Base-by-base conservation (phyloP, 1,284 basidiomycete species). In the Cryptococcus sp. region DNA sequence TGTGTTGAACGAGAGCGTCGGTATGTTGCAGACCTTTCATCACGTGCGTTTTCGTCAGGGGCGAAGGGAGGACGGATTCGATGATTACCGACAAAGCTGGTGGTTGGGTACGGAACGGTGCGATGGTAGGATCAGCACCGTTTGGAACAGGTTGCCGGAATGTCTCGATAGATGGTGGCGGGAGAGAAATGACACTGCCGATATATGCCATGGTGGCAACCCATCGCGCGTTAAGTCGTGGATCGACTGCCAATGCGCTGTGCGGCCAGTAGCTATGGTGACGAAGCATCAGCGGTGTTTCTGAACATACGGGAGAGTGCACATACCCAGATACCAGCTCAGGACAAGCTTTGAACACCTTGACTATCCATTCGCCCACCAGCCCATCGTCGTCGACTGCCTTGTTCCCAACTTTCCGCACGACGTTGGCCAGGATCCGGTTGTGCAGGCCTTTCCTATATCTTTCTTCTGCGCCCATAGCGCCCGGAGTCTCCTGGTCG, bases 161-260 rank as follows among this genome's bases (percentile, higher is more conserved):
- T 0, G 84, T 86, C 1, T 79, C 73, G 10, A 81, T 68, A 10
- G 68, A 60, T 0, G 92, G 93, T 0, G 92, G 78, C 0, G 88
- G 85, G 0, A 93, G 82, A 0, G 88, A 88, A 48, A 95, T 82
- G 38, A 93, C 83, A 3, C 84, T 81, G 0, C 88, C 89, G 43
- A 92, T 83, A 70, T 93, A 90, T 3, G 90, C 83, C 59, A 94
- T 85, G 54, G 92, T 93, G 1, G 88, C 85, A 35, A 96, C 86
- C 93, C 93, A 97, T 68, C 88, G 87, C 0, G 90, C 90, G 6
- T 89, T 89, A 0, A 93, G 83, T 1, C 90, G 85, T 0, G 93
- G 92, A 64, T 97, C 93, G 7, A 96, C 82, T 0, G 88, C 88
- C 22, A 93, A 79, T 0, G 85, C 84, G 3, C 85, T 87, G 38